These are phyloP conservation scores for Pythium inflatum DNA, from an alignment of 352 stramenopile genomes.

Conservation along the genomic window DNA sequence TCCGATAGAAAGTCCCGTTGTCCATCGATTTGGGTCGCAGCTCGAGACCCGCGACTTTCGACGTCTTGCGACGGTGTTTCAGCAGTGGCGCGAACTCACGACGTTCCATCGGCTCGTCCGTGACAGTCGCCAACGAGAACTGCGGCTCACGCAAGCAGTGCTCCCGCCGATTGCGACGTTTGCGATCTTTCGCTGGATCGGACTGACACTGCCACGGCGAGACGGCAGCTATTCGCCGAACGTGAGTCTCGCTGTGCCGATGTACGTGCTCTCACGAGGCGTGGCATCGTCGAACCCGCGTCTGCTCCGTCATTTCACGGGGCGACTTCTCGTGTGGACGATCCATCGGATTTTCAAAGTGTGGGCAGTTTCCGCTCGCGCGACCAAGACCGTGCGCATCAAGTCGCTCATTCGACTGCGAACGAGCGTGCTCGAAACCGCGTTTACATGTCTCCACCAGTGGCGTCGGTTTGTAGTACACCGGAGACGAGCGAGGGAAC, in stretches of 20 bases:
- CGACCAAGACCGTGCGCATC: constrained; percentile 22
- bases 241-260: constrained; percentile 36
- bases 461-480: constrained; percentile 43
- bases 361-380: constrained; percentile 24
- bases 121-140: constrained; percentile 33
- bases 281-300: constrained; percentile 1
- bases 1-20: too few relatives aligned
- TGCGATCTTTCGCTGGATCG: constrained; percentile 59
- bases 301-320: constrained; percentile 25
- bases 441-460: constrained; percentile 49
- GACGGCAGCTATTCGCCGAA: constrained; percentile 19
- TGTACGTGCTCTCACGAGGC: constrained; percentile 36
- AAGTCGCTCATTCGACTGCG: constrained; percentile 36
- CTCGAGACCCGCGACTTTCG: constrained; percentile 15
- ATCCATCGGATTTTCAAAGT: constrained; percentile 23
- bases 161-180: constrained; percentile 41
- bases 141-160: constrained; percentile 30
- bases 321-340: constrained; percentile 22
- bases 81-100: constrained; percentile 51
- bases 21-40: too few relatives aligned
- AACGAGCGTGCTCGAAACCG: constrained; percentile 36
- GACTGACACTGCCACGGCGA: constrained; percentile 37
- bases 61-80: constrained; percentile 44
- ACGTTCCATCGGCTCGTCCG: constrained; percentile 39
- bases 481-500: constrained; percentile 33